A percentile compares a stretch with the other conserved stretches of the same genome.
Evolutionary conservation across 2,329 filamentous ascomycete species (phyloP).

Genomic region (Penicillium sp.): DNA sequence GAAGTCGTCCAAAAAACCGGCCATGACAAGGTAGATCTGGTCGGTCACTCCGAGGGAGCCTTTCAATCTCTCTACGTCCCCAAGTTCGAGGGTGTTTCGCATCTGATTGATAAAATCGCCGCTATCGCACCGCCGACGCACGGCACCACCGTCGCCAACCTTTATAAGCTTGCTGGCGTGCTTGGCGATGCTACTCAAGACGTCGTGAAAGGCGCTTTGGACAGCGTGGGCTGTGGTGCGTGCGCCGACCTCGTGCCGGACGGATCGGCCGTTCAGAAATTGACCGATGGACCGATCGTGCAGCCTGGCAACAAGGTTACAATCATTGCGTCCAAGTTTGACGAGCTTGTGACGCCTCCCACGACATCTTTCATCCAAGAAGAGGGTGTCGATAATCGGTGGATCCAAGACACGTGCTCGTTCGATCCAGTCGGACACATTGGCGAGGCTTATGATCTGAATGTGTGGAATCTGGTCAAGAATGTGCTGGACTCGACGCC

Average conservation of each 20-base stretch:
- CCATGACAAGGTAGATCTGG: constrained; percentile 37
- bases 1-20: constrained; percentile 34
- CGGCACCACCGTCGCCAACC: constrained; percentile 28
- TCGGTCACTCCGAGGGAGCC: constrained; percentile 44
- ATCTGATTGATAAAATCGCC: constrained; percentile 30
- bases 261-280: constrained; percentile 24
- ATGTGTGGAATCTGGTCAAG: constrained; percentile 38
- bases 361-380: constrained; percentile 31
- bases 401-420: constrained; percentile 31
- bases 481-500: constrained; percentile 32
- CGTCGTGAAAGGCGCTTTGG: constrained; percentile 21
- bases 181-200: constrained; percentile 25
- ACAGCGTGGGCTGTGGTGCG: constrained; percentile 29
- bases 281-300: constrained; percentile 36
- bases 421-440: constrained; percentile 36
- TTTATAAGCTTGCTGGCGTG: constrained; percentile 28
- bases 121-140: constrained; percentile 36
- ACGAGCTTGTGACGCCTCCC: constrained; percentile 35
- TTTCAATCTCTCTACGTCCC: constrained; percentile 40
- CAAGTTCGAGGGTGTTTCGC: constrained; percentile 33
- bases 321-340: constrained; percentile 30
- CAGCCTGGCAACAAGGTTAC: constrained; percentile 33
- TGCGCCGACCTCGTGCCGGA: constrained; percentile 30
- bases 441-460: constrained; percentile 36
- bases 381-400: constrained; percentile 29